These are phyloP conservation scores for Linaria vulgaris DNA, from an alignment of 257 asterid species.

Conservation along the genomic window DNA sequence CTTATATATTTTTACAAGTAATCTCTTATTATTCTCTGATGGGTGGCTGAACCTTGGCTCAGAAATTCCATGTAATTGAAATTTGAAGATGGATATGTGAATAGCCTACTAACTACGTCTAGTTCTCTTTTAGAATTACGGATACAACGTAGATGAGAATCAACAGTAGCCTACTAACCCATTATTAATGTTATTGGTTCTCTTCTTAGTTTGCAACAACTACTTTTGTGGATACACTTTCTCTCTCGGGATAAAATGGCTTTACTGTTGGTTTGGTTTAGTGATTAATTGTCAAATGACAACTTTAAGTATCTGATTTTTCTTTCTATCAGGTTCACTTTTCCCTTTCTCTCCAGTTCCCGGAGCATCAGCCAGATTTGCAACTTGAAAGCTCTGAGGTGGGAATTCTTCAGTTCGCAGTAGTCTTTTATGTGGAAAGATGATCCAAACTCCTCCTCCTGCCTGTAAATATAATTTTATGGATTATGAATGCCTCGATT, in stretches of 20 bases:
- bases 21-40: neutral
- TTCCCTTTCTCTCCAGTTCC: conserved; percentile 81
- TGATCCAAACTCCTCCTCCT: neutral
- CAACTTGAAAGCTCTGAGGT: conserved; percentile 88
- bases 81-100: neutral
- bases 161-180: neutral
- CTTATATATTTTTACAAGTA: neutral
- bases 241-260: conserved; percentile 16
- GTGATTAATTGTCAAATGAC: neutral
- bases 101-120: neutral
- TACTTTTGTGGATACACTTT: neutral
- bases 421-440: neutral
- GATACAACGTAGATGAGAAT: neutral
- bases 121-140: neutral
- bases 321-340: conserved; percentile 62
- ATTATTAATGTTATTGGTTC: neutral
- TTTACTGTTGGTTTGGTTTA: conserved; percentile 10
- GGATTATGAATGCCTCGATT: neutral
- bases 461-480: neutral
- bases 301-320: neutral
- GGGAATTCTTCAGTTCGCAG: conserved; percentile 1
- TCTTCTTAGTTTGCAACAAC: neutral
- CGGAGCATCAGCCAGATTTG: conserved; percentile 76
- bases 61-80: neutral
- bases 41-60: neutral